These are phyloP conservation scores for Yarrowia keelungensis DNA, from an alignment of 805 yeast genomes.

Conservation along the genomic window DNA sequence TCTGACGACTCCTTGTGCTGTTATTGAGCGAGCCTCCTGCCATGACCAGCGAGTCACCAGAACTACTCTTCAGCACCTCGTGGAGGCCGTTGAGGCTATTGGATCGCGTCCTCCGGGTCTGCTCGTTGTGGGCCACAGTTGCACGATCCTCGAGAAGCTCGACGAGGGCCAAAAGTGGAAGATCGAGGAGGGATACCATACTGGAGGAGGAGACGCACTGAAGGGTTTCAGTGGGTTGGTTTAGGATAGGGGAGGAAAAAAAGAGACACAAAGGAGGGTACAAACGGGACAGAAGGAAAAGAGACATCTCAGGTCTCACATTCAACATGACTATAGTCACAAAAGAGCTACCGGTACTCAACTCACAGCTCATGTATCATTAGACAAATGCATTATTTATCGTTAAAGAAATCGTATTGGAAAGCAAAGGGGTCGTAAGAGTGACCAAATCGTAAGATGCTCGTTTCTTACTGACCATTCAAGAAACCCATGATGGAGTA, in stretches of 20 bases:
- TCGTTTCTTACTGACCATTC: no score
- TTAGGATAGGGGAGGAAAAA: not conserved
- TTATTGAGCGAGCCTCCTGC: slow-evolving; percentile 90
- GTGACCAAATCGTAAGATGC: no score
- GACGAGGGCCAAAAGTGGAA: slow-evolving; percentile 52
- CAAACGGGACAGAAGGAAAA: no score
- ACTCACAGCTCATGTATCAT: no score
- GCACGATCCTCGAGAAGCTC: slow-evolving; percentile 57
- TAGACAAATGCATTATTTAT: no score
- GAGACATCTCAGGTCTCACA: no score
- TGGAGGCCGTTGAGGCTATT: slow-evolving; percentile 72
- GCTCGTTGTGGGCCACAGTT: slow-evolving; percentile 79
- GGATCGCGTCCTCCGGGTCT: slow-evolving; percentile 96
- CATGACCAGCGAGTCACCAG: slow-evolving; percentile 89
- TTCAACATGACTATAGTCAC: no score
- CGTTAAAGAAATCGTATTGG: no score
- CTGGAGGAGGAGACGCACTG: not conserved
- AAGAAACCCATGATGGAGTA: no score
- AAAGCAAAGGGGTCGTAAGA: no score
- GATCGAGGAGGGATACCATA: slow-evolving; percentile 56
- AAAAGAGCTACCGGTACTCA: no score
- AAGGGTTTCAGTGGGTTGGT: not conserved
- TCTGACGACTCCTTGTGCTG: slow-evolving; percentile 73
- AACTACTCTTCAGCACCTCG: slow-evolving; percentile 70
- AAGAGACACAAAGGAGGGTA: no score